Percentiles rank a stretch among this genome's conserved stretches.
phyloP scores from a whole-genome alignment of 371 early-diverging fungal species.

The Mortierella sp. region DNA sequence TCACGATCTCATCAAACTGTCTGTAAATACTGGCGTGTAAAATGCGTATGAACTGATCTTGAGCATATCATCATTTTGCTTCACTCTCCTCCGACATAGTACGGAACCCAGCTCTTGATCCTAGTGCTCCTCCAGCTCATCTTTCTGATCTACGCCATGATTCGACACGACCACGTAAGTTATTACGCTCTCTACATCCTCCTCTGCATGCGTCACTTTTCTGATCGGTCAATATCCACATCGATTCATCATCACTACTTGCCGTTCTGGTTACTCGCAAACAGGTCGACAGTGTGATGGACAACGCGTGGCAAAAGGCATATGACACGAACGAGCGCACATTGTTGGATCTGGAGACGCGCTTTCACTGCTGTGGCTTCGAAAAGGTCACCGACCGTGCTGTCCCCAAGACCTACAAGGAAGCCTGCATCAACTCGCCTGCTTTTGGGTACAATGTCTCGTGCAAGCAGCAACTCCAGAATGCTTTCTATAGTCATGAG shows the following conservation, averaged over 20 bases:
- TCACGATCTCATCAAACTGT: neutral
- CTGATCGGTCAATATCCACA: too few relatives aligned
- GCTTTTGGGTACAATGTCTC: conserved; percentile 35
- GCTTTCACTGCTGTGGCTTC: conserved; percentile 41
- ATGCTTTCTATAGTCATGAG: conserved; percentile 18
- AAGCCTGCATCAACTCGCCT: conserved; percentile 31
- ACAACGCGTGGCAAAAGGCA: conserved; percentile 36
- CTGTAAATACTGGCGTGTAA: neutral
- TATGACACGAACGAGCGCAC: conserved; percentile 21
- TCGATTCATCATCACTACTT: neutral
- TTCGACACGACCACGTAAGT: conserved; percentile 36
- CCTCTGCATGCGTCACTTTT: too few relatives aligned
- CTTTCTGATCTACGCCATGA: conserved; percentile 19
- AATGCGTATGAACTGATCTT: neutral
- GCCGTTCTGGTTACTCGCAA: neutral
- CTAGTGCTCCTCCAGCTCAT: conserved; percentile 26
- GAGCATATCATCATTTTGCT: neutral
- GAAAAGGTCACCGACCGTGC: conserved; percentile 32
- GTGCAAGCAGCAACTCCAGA: conserved; percentile 30
- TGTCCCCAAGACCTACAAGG: conserved; percentile 29
- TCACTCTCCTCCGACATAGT: conserved; percentile 5
- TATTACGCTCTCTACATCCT: neutral
- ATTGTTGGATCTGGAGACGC: conserved; percentile 36
- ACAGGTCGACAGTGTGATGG: conserved; percentile 30
- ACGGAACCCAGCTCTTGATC: conserved; percentile 18